phyloP scores from a whole-genome alignment of 108 stramenopile species.

The Aureococcus anophagefferens region DNA sequence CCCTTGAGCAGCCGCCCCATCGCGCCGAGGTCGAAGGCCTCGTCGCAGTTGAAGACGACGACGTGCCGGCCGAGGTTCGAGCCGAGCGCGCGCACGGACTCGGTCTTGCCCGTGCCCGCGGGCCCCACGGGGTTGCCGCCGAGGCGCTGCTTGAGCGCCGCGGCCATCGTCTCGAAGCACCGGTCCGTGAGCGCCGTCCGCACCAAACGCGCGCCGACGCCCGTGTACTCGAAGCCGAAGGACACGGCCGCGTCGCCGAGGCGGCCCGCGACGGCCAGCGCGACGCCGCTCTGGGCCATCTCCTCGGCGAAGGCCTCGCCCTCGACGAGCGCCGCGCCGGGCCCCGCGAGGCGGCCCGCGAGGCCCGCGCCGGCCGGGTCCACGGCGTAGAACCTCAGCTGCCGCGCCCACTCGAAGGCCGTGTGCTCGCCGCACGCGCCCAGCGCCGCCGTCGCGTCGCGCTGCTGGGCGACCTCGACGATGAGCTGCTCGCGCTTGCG shows the following conservation, averaged over 20 bases:
- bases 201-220: conserved; percentile 92
- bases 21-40: conserved; percentile 90
- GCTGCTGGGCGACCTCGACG: conserved; percentile 92
- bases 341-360: no score
- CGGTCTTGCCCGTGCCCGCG: conserved; percentile 98
- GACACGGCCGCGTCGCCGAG: conserved; percentile 87
- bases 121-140: conserved; percentile 98
- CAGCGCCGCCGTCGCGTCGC: conserved; percentile 80
- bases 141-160: conserved; percentile 89
- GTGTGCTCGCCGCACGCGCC: conserved; percentile 21
- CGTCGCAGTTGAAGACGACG: conserved; percentile 95
- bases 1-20: conserved; percentile 97
- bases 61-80: conserved; percentile 91
- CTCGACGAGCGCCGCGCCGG: not conserved
- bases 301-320: conserved; percentile 63
- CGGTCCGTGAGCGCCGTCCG: conserved; percentile 96
- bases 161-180: conserved; percentile 90
- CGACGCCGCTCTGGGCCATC: conserved; percentile 41
- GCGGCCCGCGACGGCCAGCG: no score
- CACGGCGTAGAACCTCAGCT: conserved; percentile 18
- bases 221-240: conserved; percentile 97
- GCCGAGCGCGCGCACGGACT: conserved; percentile 93
- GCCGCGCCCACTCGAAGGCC: conserved; percentile 25
- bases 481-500: conserved; percentile 95
- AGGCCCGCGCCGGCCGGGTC: no score